Percentiles rank a stretch among this genome's conserved stretches.
phyloP scores from a whole-genome alignment of 805 yeast species.

The Huiozyma naganishii region DNA sequence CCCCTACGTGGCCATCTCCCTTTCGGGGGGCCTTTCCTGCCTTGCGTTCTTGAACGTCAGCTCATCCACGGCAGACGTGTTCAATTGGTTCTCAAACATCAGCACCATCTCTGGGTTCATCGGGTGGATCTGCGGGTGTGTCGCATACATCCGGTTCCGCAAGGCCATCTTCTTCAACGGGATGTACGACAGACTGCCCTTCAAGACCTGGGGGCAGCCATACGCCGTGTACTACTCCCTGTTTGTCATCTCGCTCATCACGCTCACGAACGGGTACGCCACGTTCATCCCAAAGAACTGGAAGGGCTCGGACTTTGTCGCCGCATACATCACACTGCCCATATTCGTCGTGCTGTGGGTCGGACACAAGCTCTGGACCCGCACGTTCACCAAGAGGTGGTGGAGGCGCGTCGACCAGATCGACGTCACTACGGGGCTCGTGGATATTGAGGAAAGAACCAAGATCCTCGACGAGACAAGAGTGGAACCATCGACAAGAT shows the following conservation, averaged over 20 bases:
- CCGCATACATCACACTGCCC: conserved; percentile 56
- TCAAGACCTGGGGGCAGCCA: conserved; percentile 45
- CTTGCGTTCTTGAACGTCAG: conserved; percentile 47
- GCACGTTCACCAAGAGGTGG: conserved; percentile 32
- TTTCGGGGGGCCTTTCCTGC: conserved; percentile 27
- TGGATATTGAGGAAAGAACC: conserved; percentile 46
- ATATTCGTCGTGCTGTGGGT: conserved; percentile 36
- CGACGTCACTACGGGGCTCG: conserved; percentile 52
- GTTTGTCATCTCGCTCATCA: conserved; percentile 38
- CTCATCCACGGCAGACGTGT: conserved; percentile 41
- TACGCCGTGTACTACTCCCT: conserved; percentile 47
- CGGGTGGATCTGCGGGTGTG: conserved; percentile 46
- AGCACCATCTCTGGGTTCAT: conserved; percentile 58
- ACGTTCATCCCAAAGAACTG: conserved; percentile 44
- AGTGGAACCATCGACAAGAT: conserved; percentile 10
- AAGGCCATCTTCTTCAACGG: conserved; percentile 47
- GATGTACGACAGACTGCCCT: conserved; percentile 47
- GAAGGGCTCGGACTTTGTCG: conserved; percentile 48
- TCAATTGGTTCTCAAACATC: conserved; percentile 55
- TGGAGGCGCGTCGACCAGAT: conserved; percentile 44
- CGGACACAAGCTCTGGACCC: conserved; percentile 45
- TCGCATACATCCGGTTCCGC: conserved; percentile 52
- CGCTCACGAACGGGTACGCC: conserved; percentile 64
- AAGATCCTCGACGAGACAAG: conserved; percentile 20
- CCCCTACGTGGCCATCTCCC: conserved; percentile 32